These are phyloP conservation scores for Fusarium pseudonygamai DNA, from an alignment of 2,329 filamentous ascomycete genomes.

Conservation along the genomic window DNA sequence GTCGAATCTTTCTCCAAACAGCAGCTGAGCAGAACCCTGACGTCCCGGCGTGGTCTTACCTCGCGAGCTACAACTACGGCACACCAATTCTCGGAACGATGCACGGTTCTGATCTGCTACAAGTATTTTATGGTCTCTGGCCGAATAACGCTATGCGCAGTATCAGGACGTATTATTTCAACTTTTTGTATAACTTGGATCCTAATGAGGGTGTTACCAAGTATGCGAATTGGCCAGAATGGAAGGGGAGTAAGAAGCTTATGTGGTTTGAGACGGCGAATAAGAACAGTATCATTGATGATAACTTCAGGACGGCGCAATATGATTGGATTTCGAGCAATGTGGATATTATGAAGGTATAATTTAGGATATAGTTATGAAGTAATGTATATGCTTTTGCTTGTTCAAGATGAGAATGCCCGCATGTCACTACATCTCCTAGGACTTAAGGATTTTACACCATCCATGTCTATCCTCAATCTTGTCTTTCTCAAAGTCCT, in stretches of 20 bases:
- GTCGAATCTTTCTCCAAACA: conserved; percentile 68
- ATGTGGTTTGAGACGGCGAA: conserved; percentile 55
- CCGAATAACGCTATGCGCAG: conserved; percentile 69
- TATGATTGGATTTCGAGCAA: conserved; percentile 43
- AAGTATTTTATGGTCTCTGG: conserved; percentile 72
- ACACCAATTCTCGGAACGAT: conserved; percentile 79
- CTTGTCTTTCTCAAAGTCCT: conserved; percentile 61
- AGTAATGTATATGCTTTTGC: background rate
- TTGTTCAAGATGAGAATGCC: too few species aligned
- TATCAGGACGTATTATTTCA: conserved; percentile 75
- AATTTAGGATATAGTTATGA: background rate
- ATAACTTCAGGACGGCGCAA: conserved; percentile 51
- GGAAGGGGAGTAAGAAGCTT: conserved; percentile 58
- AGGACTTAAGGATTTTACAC: background rate
- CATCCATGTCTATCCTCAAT: background rate
- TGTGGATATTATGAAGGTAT: conserved; percentile 38
- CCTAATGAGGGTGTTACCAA: conserved; percentile 67
- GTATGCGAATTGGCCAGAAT: conserved; percentile 54
- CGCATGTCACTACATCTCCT: too few species aligned
- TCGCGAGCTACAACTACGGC: conserved; percentile 76
- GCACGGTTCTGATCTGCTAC: conserved; percentile 75
- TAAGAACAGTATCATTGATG: conserved; percentile 45
- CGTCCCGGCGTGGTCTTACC: conserved; percentile 79
- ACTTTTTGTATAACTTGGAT: conserved; percentile 75
- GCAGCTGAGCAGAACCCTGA: conserved; percentile 58